Evolutionary conservation across 176 grass and related monocot genomes (phyloP).

Genomic region (Aegilops bicornis): DNA sequence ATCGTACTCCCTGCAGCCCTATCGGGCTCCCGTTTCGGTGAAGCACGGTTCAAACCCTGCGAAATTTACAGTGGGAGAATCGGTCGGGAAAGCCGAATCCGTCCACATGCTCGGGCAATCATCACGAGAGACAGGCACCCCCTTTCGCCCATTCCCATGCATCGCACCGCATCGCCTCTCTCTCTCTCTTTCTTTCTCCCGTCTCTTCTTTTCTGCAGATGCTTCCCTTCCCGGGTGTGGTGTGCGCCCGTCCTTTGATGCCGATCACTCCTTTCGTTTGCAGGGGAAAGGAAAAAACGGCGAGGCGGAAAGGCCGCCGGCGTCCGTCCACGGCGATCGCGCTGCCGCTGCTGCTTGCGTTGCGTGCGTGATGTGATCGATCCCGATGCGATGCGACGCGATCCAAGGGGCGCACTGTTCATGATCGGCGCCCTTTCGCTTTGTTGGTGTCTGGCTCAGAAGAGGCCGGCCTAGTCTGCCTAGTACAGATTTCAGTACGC

Average conservation of each 20-base stretch:
- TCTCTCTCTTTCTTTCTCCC: not conserved
- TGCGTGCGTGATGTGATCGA: constrained; percentile 25
- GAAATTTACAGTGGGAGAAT: not conserved
- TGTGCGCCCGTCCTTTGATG: not conserved
- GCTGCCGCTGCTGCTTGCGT: not conserved
- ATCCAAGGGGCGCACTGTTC: constrained; percentile 14
- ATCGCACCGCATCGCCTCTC: too few relatives aligned
- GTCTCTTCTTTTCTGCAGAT: constrained; percentile 1
- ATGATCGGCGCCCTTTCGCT: constrained; percentile 2
- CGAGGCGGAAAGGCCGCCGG: constrained; percentile 8
- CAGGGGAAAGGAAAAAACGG: not conserved
- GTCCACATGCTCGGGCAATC: constrained; percentile 23
- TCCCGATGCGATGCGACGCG: constrained; percentile 37
- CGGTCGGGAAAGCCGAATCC: not conserved
- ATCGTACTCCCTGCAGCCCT: too few relatives aligned
- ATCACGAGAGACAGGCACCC: not conserved
- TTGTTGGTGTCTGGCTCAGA: constrained; percentile 33
- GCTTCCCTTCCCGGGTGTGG: not conserved
- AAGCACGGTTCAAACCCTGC: not conserved
- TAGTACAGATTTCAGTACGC: not conserved
- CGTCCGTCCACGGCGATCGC: not conserved
- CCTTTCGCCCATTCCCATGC: constrained; percentile 40
- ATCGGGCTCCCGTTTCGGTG: not conserved
- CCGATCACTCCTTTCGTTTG: not conserved
- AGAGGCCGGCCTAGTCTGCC: constrained; percentile 10